Percentiles rank a stretch among this genome's conserved stretches.
Conservation (phyloP, 1,284 basidiomycete genomes). For the Rhodotorula sp. region DNA sequence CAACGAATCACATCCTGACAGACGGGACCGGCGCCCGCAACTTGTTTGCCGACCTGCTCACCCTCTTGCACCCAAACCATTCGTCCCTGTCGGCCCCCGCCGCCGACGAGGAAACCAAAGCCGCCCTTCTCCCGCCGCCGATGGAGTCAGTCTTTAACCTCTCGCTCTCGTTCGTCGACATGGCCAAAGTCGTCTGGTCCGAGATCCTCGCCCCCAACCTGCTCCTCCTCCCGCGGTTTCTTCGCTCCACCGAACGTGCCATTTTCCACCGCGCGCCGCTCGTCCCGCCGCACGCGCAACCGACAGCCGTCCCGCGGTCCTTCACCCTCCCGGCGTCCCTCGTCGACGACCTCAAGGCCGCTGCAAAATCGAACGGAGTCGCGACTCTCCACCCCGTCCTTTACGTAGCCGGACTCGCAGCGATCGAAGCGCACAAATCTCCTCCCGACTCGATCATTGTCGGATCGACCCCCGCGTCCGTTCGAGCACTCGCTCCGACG, state of each 20-base stretch:
- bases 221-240: conserved; percentile 1
- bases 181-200: neutral
- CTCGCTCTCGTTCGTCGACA: neutral
- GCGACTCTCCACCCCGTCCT: conserved; percentile 22
- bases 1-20: conserved; percentile 18
- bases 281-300: neutral
- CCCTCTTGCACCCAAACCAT: neutral
- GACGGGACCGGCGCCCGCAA: conserved; percentile 22
- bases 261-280: conserved; percentile 4
- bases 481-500: neutral
- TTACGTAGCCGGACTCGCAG: conserved; percentile 3
- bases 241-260: neutral
- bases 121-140: neutral
- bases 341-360: neutral
- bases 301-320: neutral
- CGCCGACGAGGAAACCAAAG: neutral
- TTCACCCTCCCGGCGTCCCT: conserved; percentile 2
- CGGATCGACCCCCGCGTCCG: conserved; percentile 14
- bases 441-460: neutral
- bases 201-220: conserved; percentile 9
- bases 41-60: conserved; percentile 26
- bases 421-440: neutral
- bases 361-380: conserved; percentile 7
- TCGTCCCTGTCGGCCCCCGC: neutral
- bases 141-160: conserved; percentile 8